Evolutionary conservation across 1,284 basidiomycete species (phyloP), one percentile per base, ranked within the genome.

Genomic region (Apiotrichum mycotoxinovorans): DNA sequence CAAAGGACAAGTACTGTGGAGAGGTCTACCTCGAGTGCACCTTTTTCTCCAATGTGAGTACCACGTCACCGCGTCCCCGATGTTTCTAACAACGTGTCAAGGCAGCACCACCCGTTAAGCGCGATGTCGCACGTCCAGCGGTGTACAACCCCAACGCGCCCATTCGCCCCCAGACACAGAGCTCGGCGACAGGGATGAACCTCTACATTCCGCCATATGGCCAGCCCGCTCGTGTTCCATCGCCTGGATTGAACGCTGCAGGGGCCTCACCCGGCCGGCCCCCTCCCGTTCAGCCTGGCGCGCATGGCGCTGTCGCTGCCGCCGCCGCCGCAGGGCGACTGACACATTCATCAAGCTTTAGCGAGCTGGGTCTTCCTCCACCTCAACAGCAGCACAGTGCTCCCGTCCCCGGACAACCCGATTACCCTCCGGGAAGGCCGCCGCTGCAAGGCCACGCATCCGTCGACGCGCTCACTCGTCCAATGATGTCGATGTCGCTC

Each of bases 21-120:
- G 93, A 96, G 73, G 85, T 98, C 20, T 96, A 94, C 69, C 80
- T 97, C 23, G 94, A 98, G 73, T 76, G 96, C 70, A 98, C 93
- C 0, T 97, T 94, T 78, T 98, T 88, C 85, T 92, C 91, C 4
- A 93, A 94, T 72, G 92, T 94, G 63, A 66, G 88, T 84, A 11
- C 17, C 3, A n/a, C 20, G 12, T 35, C 22, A 22, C 18, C 35
- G n/a, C n/a, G n/a, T n/a, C n/a, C n/a, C n/a, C n/a, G n/a, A n/a
- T n/a, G n/a, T n/a, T 25, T 33, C 45, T 25, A 12, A 54, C 45
- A 27, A 37, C 44, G 25, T 11, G 34, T 20, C 2, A 46, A 77
- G 75, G 69, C 72, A 33, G 66, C 66, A 2, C 76, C 47, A 3
- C 75, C 75, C 14, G 67, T 75, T 41, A 70, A 68, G 49, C 66